Base-by-base conservation (phyloP, 192 early-diverging fungal genomes). In the Geosiphon pyriformis region DNA sequence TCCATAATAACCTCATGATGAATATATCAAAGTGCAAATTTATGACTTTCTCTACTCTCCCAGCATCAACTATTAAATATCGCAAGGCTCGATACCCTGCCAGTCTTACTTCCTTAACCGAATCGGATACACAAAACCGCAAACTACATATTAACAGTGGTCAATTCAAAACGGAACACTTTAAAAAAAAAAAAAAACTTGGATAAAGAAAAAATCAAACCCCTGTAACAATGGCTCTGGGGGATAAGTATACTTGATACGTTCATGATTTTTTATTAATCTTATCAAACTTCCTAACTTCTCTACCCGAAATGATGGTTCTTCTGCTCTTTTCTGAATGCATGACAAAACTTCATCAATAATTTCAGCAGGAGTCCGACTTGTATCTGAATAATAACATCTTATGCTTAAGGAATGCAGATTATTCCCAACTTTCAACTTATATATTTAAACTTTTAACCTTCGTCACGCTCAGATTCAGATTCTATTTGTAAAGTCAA, bases 1-100 rank as follows among this genome's bases (percentile, higher is more conserved):
- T n/a, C n/a, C n/a, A n/a, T n/a, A n/a, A n/a, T n/a, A n/a, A 89
- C 90, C 87, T 80, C 58, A 90, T 74, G 59, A 92, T 79, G 64
- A 93, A 91, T 30, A 91, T 65, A 64, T 92, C 91, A 11, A 47
- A 67, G 35, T 67, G 65, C 46, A 67, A 23, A 42, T 67, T 57
- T 47, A 56, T 56, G 0, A 67, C 52, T 57, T 67, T 33, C 22
- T 67, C 53, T 56, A 67, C 23, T 23, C 42, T 54, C 3, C 3
- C 37, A 11, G 17, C 15, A 46, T 67, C 65, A n/a, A 46, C 65
- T 29, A 67, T 47, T 22, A 67, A 47, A 46, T 67, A 67, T 25
- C 65, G 23, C 20, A 67, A 47, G 18, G 65, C 53, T 33, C 65
- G 65, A 47, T 67, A 67, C 20, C 65, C 65, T 29, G 65, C 65